Conservation (phyloP, 805 yeast genomes). For the Hanseniaspora vineae region DNA sequence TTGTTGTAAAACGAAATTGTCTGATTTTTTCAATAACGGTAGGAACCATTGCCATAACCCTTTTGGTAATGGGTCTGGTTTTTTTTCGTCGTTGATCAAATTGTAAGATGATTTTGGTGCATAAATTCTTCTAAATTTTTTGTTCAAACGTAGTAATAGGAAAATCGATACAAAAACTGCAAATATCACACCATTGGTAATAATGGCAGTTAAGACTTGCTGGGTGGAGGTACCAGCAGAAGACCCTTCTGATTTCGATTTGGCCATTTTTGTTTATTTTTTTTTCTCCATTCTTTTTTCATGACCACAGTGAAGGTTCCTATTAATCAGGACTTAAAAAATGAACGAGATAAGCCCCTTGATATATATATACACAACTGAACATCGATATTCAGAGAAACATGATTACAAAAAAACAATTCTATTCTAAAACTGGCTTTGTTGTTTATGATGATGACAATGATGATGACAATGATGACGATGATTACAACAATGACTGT, state of each 20-base stretch:
- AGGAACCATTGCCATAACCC: conserved; percentile 62
- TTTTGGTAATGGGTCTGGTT: conserved; percentile 60
- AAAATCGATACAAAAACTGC: conserved; percentile 49
- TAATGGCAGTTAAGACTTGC: conserved; percentile 59
- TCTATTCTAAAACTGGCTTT: too few relatives aligned
- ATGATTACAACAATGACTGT: too few relatives aligned
- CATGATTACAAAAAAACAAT: too few relatives aligned
- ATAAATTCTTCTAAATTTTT: conserved; percentile 62
- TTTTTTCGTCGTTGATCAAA: conserved; percentile 43
- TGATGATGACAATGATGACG: too few relatives aligned
- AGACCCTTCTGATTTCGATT: not conserved
- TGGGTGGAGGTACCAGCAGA: conserved; percentile 44
- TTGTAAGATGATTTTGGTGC: conserved; percentile 67
- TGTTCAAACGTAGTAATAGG: conserved; percentile 47
- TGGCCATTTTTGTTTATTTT: not conserved
- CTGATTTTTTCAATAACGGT: conserved; percentile 52
- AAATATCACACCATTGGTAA: conserved; percentile 55
- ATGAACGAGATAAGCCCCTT: too few relatives aligned
- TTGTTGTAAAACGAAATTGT: conserved; percentile 65
- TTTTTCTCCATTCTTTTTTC: too few relatives aligned
- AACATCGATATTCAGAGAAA: too few relatives aligned
- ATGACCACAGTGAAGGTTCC: too few relatives aligned
- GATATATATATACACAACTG: too few relatives aligned
- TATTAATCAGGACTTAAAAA: too few relatives aligned
- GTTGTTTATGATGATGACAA: too few relatives aligned